Conservation (phyloP, 2,329 filamentous ascomycete species). For the Aspergillus sp. region DNA sequence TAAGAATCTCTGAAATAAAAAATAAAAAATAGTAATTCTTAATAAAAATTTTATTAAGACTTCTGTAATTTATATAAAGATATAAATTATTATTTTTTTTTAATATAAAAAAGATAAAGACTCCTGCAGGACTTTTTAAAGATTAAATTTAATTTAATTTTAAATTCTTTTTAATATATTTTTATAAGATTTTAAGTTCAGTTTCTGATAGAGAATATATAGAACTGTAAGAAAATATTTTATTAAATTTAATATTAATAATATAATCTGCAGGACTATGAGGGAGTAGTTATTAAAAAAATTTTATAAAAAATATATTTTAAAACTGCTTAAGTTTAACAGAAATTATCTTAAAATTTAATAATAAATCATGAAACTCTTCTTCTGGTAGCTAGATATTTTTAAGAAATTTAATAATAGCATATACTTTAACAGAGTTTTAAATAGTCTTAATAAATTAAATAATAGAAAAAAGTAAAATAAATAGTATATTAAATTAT, state of each 20-base stretch:
- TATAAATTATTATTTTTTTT: too few species aligned
- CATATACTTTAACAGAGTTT: neutral
- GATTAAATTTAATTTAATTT: too few species aligned
- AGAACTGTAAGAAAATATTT: neutral
- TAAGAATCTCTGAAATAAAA: too few species aligned
- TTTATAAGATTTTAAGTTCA: too few species aligned
- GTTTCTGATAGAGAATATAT: too few species aligned
- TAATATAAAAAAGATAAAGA: too few species aligned
- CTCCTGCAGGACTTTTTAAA: too few species aligned
- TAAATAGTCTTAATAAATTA: neutral
- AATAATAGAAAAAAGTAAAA: neutral
- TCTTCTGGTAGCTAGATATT: neutral
- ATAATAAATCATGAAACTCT: neutral
- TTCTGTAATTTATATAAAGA: too few species aligned
- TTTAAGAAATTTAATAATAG: neutral
- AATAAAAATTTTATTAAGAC: too few species aligned
- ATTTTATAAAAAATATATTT: neutral
- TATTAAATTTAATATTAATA: neutral
- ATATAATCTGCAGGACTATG: neutral
- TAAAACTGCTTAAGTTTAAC: neutral
- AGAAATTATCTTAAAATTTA: neutral
- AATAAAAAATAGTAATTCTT: too few species aligned
- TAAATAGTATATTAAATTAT: neutral
- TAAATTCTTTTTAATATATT: too few species aligned
- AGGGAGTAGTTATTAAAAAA: neutral